Base-by-base conservation (phyloP, 768 basidiomycete species). In the Boletus tomentosulus region DNA sequence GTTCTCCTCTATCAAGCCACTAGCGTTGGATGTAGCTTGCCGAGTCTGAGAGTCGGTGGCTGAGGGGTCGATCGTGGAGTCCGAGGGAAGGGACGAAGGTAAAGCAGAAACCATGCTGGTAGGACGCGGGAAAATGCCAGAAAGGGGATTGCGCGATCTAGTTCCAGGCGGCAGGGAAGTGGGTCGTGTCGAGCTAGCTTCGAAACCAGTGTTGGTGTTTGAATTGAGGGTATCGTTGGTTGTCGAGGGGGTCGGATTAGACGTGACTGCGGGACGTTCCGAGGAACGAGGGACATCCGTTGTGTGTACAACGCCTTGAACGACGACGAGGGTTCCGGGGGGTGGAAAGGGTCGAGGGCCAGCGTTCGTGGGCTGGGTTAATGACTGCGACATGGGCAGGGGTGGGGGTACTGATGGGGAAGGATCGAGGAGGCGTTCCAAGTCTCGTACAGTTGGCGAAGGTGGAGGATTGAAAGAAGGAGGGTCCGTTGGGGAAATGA, bases 291-390 rank as follows among this genome's bases (percentile, higher is more conserved):
- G 76, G 27, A 80, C 77, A 67, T 89, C 87, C 4, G 85, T 84
- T 1, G 87, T 89, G 57, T 89, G 87, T 1, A 89, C 87, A 38
- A 89, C 87, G 46, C 88, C 88, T 68, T 91, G 88, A 0, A 91
- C 88, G 34, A 91, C 86, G 25, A 91, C 88, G 3, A 91, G 77
- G 3, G 88, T 89, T 13, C 88, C 87, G 0, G 87, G 83, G 0
- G 86, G 83, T 34, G 86, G 86, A 64, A 87, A 87, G 51, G 78
- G 77, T 22, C 80, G 72, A n/a, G 56, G 59, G 38, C 19, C 51
- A 44, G 25, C 46, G 37, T 47, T 70, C 22, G 52, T 39, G 12
- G 59, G 62, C 28, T 67, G 62, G 31, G 66, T 47, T 34, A 62
- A 53, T 47, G 64, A 55, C 24, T 68, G 60, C 44, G 67, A 43